These are phyloP conservation scores for Glebionis coronaria DNA, from an alignment of 129 eudicot species.

Conservation along the genomic window DNA sequence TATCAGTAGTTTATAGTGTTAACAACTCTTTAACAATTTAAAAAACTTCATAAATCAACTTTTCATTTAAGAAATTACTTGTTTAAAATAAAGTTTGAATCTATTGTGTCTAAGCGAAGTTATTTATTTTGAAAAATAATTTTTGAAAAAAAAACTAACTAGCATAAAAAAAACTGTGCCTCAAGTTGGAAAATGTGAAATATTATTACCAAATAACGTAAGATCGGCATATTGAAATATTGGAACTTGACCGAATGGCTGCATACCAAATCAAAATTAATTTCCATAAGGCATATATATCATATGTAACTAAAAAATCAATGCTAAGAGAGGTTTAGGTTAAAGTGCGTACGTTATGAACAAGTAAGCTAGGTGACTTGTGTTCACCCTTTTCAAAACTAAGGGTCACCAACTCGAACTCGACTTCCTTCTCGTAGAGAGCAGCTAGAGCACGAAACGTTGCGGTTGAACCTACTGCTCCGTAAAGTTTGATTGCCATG, in stretches of 20 bases:
- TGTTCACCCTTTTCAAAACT: constrained; percentile 31
- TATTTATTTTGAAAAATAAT: no score
- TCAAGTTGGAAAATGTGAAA: no score
- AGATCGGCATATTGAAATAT: not conserved
- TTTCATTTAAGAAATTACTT: no score
- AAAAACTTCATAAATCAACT: no score
- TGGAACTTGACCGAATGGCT: constrained; percentile 15
- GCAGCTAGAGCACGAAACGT: constrained; percentile 38
- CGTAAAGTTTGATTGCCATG: constrained; percentile 48
- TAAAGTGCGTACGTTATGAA: constrained; percentile 52
- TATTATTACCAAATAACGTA: constrained; percentile 1
- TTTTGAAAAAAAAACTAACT: no score
- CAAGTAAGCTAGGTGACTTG: constrained; percentile 32
- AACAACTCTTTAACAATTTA: no score
- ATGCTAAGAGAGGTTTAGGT: not conserved
- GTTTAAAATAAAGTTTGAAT: no score
- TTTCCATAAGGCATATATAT: no score
- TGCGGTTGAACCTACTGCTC: constrained; percentile 34
- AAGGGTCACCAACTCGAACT: constrained; percentile 32
- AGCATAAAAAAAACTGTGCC: no score
- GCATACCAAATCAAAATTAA: not conserved
- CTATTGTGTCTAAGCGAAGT: no score
- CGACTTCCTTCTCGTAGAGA: constrained; percentile 47
- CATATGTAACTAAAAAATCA: not conserved
- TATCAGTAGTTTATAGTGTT: no score